Evolutionary conservation across 306 rosid genomes (phyloP), one percentile per base, ranked within the genome.

Genomic region (Luffa aegyptiaca): DNA sequence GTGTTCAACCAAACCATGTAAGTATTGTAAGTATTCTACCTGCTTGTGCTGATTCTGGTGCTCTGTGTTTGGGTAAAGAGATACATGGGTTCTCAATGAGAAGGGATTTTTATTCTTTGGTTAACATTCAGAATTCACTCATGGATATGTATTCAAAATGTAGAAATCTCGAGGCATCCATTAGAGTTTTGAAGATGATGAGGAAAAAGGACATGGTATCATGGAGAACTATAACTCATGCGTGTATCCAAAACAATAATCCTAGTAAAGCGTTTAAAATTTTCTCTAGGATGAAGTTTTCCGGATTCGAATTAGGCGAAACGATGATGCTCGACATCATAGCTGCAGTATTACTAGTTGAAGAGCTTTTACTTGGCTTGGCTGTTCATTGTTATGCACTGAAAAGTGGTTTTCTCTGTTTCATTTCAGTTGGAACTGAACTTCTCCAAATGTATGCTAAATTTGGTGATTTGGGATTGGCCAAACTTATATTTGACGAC

Each of bases 91-190:
- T 81, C 52, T 81, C 84, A 44, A 75, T 81, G 48, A 76, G 53
- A 64, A 75, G 58, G 44, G 48, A 39, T 35, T 64, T 81, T 42
- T 63, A 42, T 65, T 76, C 48, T 75, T 12, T 75, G 1, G 33
- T 6, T 37, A 63, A 51, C 18, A 45, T 81, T 64, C 80, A 81
- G 42, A 81, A 81, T 49, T 64, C 77, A 41, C 69, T 76, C 56
- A 71, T 65, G 36, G 81, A 76, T 76, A 65, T 76, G 84, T 76
- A 81, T 75, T 71, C 77, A 42, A 76, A 81, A 64, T 81, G 81
- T 42, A 76, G 76, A 45, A 75, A 64, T 52, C 80, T 81, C 17
- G 52, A 81, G 57, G 69, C 80, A 53, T 39, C 80, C 53, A 49
- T 81, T 36, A 61, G 18, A 75, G 69, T 53, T 41, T 75, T 76